Conservation (phyloP, 768 basidiomycete genomes). For the Strobilomyces confusus region DNA sequence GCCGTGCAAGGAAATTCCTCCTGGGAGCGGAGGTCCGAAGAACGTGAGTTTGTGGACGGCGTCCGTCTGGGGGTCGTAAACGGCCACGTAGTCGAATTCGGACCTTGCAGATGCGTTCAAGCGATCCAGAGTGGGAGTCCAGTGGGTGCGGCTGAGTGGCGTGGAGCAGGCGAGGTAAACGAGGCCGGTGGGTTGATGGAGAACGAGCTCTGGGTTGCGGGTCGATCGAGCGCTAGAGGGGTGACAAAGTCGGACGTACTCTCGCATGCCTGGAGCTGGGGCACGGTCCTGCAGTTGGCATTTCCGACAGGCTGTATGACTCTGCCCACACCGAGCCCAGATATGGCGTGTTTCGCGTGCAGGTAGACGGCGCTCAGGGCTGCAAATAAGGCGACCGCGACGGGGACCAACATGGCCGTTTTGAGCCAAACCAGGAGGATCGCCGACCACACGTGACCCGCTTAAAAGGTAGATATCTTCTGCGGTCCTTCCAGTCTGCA, state of each 20-base stretch:
- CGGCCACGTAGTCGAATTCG: constrained; percentile 53
- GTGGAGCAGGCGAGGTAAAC: constrained; percentile 65
- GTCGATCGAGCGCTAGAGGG: not conserved
- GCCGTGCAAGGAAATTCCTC: constrained; percentile 56
- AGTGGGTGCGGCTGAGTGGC: constrained; percentile 42
- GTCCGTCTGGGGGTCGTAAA: constrained; percentile 48
- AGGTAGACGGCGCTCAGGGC: constrained; percentile 45
- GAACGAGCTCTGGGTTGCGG: constrained; percentile 43
- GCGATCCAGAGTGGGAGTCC: constrained; percentile 45
- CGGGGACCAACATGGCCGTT: not conserved
- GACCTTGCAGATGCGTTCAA: constrained; percentile 38
- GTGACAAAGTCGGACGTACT: constrained; percentile 38
- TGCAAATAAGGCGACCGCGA: constrained; percentile 32
- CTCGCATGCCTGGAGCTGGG: constrained; percentile 63
- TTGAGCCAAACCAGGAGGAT: not conserved
- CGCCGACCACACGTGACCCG: not conserved
- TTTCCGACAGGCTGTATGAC: constrained; percentile 44
- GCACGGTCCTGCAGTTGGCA: constrained; percentile 43
- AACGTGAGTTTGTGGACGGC: constrained; percentile 44
- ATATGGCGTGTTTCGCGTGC: constrained; percentile 43
- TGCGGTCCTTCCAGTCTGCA: no score
- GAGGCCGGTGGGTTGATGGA: constrained; percentile 55
- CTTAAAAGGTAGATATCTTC: not conserved
- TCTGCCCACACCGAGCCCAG: constrained; percentile 42
- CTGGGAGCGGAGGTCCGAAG: constrained; percentile 32